phyloP scores from a whole-genome alignment of 371 early-diverging fungal species.

The Capillidium heterosporum region DNA sequence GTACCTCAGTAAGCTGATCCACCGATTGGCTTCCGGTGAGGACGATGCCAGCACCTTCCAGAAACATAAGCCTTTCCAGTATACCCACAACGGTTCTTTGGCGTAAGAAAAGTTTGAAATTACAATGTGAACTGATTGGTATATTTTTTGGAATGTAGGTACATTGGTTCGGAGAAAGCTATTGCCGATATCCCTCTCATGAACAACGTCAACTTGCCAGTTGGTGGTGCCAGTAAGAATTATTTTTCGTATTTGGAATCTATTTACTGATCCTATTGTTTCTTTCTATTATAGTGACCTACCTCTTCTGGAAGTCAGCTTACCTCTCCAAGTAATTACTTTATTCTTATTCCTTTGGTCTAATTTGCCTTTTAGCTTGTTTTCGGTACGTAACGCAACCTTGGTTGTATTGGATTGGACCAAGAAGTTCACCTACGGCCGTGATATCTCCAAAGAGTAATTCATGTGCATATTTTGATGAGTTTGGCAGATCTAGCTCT shows the following conservation, averaged over 20 bases:
- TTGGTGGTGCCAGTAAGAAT: conserved; percentile 36
- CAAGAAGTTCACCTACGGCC: conserved; percentile 67
- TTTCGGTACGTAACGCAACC: conserved; percentile 59
- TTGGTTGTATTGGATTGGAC: conserved; percentile 78
- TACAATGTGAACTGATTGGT: background rate
- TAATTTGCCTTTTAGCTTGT: conserved; percentile 20
- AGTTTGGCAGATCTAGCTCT: too few species aligned
- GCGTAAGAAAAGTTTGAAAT: conserved; percentile 32
- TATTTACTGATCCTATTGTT: background rate
- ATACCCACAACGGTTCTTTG: conserved; percentile 64
- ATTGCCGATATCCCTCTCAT: conserved; percentile 74
- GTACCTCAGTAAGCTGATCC: conserved; percentile 59
- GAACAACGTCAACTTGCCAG: conserved; percentile 35
- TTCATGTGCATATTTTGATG: too few species aligned
- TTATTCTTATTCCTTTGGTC: background rate
- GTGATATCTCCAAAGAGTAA: conserved; percentile 37
- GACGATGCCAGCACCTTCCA: conserved; percentile 16
- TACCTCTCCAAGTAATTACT: conserved; percentile 28
- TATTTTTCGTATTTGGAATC: background rate
- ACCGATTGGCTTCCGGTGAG: conserved; percentile 26
- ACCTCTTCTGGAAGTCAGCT: conserved; percentile 58
- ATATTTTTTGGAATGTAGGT: conserved; percentile 14
- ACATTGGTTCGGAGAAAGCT: conserved; percentile 77
- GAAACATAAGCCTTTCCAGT: conserved; percentile 52
- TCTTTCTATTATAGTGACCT: conserved; percentile 23